These are phyloP conservation scores for Aspergillus sergii DNA, from an alignment of 2,329 filamentous ascomycete species.

Conservation along the genomic window DNA sequence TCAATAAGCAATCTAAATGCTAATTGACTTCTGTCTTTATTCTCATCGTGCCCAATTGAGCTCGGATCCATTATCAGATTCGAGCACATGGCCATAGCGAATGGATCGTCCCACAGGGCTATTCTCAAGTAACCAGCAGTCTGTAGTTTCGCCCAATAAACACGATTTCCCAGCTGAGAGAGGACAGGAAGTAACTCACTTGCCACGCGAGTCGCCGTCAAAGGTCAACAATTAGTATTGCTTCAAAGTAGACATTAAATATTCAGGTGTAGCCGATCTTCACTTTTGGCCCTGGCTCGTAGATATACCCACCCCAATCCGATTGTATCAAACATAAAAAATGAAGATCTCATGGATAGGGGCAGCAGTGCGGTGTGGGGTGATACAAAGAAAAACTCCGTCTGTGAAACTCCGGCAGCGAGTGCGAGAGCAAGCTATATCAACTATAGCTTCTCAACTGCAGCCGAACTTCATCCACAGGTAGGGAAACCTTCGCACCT, in stretches of 20 bases:
- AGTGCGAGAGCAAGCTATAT: not conserved
- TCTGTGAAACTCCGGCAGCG: slow-evolving; percentile 21
- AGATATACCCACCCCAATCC: not conserved
- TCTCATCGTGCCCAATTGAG: not conserved
- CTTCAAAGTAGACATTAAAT: no score
- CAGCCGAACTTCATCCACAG: slow-evolving; percentile 5
- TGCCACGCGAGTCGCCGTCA: not conserved
- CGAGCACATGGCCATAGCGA: not conserved
- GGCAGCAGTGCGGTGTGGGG: not conserved
- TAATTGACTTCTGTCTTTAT: slow-evolving; percentile 11
- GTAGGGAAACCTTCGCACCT: not conserved
- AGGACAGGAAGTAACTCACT: not conserved
- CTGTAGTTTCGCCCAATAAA: not conserved
- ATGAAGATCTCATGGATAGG: not conserved
- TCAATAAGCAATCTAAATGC: slow-evolving; percentile 30
- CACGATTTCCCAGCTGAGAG: not conserved
- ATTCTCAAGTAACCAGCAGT: not conserved
- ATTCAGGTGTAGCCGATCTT: no score
- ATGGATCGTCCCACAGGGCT: not conserved
- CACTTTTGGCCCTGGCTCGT: not conserved
- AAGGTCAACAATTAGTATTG: not conserved
- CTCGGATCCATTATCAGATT: not conserved
- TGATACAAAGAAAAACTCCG: slow-evolving; percentile 17
- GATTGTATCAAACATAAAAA: not conserved
- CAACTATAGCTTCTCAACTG: not conserved